These are phyloP conservation scores for Calonectria pseudoreteaudii DNA, from an alignment of 2,329 filamentous ascomycete species.

Conservation along the genomic window DNA sequence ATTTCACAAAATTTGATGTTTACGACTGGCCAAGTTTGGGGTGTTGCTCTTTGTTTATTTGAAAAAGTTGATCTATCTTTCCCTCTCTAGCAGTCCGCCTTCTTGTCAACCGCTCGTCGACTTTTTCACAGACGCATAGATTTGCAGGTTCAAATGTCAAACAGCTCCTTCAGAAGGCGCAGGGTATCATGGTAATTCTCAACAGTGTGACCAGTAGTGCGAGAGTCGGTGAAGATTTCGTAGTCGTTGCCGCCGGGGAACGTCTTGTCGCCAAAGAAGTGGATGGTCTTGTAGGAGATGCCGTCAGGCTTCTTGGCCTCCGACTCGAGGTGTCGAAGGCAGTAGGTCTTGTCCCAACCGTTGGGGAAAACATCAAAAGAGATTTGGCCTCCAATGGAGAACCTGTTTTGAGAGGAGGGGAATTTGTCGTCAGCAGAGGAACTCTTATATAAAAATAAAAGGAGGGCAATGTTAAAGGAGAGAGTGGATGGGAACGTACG, in stretches of 20 bases:
- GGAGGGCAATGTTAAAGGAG: not conserved
- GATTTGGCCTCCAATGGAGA: slow-evolving; percentile 96
- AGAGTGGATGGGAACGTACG: slow-evolving; percentile 65
- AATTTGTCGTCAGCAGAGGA: slow-evolving; percentile 17
- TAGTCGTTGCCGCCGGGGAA: slow-evolving; percentile 92
- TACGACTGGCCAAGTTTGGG: not conserved
- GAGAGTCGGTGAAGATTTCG: slow-evolving; percentile 87
- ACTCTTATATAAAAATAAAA: not conserved
- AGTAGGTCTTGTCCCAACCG: slow-evolving; percentile 99
- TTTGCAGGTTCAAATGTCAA: slow-evolving; percentile 66
- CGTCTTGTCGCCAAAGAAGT: slow-evolving; percentile 99
- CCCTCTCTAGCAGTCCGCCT: slow-evolving; percentile 15
- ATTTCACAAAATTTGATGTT: not conserved
- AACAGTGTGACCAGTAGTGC: slow-evolving; percentile 89
- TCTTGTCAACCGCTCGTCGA: not conserved
- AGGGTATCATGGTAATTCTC: slow-evolving; percentile 85
- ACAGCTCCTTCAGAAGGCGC: slow-evolving; percentile 82
- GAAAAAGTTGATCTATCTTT: slow-evolving; percentile 19
- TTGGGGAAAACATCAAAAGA: slow-evolving; percentile 98
- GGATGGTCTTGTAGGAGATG: slow-evolving; percentile 85
- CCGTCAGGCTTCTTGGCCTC: slow-evolving; percentile 79
- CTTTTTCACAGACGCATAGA: not conserved
- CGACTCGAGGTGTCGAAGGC: slow-evolving; percentile 85
- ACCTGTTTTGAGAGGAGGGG: slow-evolving; percentile 62
- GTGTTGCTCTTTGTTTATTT: not conserved